These are phyloP conservation scores for Ensete glaucum DNA, from an alignment of 176 grass and related monocot genomes.

Conservation along the genomic window DNA sequence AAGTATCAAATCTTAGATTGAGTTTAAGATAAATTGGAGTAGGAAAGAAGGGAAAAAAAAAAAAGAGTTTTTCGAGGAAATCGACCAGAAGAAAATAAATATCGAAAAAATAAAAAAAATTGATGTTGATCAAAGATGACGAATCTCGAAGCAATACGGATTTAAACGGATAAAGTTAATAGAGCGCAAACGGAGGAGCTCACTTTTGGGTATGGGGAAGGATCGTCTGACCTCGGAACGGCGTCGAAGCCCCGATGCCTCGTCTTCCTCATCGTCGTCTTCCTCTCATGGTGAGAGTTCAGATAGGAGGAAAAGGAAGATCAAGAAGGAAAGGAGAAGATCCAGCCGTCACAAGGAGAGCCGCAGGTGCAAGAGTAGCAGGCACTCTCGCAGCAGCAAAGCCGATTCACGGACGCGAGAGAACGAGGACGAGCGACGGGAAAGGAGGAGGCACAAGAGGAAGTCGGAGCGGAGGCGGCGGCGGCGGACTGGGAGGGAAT, in stretches of 20 bases:
- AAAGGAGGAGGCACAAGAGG: neutral
- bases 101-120: no score
- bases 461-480: conserved; percentile 3
- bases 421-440: neutral
- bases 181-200: no score
- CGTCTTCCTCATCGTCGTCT: neutral
- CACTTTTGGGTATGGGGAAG: no score
- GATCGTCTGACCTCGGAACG: no score
- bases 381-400: neutral
- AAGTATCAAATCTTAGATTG: no score
- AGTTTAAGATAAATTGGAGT: no score
- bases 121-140: no score
- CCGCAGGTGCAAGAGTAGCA: neutral
- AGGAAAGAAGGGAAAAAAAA: no score
- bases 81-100: no score
- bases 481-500: neutral
- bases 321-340: neutral
- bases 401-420: neutral
- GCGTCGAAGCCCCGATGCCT: neutral
- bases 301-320: neutral
- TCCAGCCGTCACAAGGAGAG: conserved; percentile 1
- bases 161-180: no score
- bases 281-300: neutral
- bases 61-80: no score
- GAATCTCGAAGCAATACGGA: no score